Percentiles rank a stretch among this genome's conserved stretches.
These are phyloP conservation scores for Claviceps spartinae DNA, from an alignment of 2,329 filamentous ascomycete genomes.

Conservation along the genomic window DNA sequence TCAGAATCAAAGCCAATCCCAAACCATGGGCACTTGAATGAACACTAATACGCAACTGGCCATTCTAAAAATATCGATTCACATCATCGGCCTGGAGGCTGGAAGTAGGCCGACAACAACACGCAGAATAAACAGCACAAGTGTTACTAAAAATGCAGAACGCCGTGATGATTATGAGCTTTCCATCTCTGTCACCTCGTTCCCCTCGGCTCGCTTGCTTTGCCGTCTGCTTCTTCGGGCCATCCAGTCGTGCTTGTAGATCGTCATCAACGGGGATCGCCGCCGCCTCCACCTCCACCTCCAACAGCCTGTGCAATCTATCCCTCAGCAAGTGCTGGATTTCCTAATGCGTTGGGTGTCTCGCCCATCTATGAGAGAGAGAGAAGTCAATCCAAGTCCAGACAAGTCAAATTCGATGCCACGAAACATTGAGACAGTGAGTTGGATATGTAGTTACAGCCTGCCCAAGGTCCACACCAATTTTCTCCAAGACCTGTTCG, in stretches of 20 bases:
- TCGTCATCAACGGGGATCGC: slow-evolving; percentile 70
- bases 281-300: slow-evolving; percentile 23
- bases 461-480: slow-evolving; percentile 85
- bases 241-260: slow-evolving; percentile 84
- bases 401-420: background rate
- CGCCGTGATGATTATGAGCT: background rate
- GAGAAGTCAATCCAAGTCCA: slow-evolving; percentile 4
- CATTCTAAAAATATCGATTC: background rate
- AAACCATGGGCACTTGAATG: background rate
- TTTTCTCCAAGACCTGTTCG: slow-evolving; percentile 91
- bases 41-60: background rate
- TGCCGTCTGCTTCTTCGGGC: slow-evolving; percentile 46
- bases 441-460: slow-evolving; percentile 43
- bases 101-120: background rate
- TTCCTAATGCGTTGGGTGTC: slow-evolving; percentile 73
- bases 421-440: background rate
- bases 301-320: slow-evolving; percentile 80
- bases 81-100: background rate
- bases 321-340: slow-evolving; percentile 55
- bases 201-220: slow-evolving; percentile 11
- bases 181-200: background rate
- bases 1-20: too few relatives aligned
- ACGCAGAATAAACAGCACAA: background rate
- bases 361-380: slow-evolving; percentile 61
- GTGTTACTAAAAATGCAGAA: background rate